These are phyloP conservation scores for Chaetomiaceae sp. DNA, from an alignment of 2,329 filamentous ascomycete species.

Conservation along the genomic window DNA sequence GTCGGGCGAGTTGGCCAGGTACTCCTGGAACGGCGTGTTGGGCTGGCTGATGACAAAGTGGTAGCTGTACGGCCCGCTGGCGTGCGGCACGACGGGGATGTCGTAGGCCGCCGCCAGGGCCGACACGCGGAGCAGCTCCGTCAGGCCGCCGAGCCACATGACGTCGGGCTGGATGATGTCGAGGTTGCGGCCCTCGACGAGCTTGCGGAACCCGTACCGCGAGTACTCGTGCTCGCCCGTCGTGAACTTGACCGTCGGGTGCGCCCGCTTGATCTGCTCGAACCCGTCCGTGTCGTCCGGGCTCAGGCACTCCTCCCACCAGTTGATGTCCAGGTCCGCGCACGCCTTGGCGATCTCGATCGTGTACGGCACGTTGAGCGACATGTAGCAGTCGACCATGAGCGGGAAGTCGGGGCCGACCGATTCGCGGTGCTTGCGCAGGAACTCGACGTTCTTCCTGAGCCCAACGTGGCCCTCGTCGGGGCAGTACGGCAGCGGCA, in stretches of 20 bases:
- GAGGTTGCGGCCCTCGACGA: constrained; percentile 84
- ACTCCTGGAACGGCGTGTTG: constrained; percentile 93
- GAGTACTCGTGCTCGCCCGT: constrained; percentile 96
- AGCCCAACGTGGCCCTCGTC: constrained; percentile 79
- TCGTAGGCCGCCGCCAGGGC: constrained; percentile 90
- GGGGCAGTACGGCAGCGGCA: constrained; percentile 82
- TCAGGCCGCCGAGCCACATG: constrained; percentile 95
- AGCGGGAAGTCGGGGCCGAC: constrained; percentile 88
- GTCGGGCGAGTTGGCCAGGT: constrained; percentile 87
- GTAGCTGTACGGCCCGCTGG: constrained; percentile 90
- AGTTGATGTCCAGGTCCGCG: constrained; percentile 82
- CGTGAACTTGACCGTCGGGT: constrained; percentile 88
- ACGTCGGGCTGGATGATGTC: constrained; percentile 95
- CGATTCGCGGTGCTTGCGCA: constrained; percentile 75
- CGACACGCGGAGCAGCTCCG: constrained; percentile 82
- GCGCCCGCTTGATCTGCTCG: constrained; percentile 81
- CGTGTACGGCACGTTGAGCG: constrained; percentile 84
- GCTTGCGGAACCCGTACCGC: constrained; percentile 88
- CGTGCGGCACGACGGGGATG: constrained; percentile 91
- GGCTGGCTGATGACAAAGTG: constrained; percentile 93
- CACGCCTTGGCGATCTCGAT: constrained; percentile 85
- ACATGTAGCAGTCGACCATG: constrained; percentile 98
- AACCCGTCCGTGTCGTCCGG: constrained; percentile 93
- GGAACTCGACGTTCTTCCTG: constrained; percentile 84
- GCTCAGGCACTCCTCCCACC: constrained; percentile 93